A percentile compares a stretch with the other conserved stretches of the same genome.
These are phyloP conservation scores for Sporothrix luriei DNA, from an alignment of 2,329 filamentous ascomycete species.

Conservation along the genomic window DNA sequence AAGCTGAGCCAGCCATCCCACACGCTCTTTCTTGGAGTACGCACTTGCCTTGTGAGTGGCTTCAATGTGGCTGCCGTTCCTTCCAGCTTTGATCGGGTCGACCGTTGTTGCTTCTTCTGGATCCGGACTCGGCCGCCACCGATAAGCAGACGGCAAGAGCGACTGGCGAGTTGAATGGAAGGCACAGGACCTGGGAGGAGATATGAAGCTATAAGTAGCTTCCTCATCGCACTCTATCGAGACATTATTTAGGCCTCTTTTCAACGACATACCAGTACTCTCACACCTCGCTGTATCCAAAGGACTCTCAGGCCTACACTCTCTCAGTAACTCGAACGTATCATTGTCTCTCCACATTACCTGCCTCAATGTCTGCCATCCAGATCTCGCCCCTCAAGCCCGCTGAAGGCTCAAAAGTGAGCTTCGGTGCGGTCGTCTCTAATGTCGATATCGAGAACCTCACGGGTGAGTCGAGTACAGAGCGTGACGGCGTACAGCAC, in stretches of 20 bases:
- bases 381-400: constrained; percentile 31
- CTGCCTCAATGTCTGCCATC: constrained; percentile 36
- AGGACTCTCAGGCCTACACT: background rate
- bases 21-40: too few species aligned
- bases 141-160: constrained; percentile 17
- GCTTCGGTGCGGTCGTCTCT: constrained; percentile 63
- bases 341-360: background rate
- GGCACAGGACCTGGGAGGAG: background rate
- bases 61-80: background rate
- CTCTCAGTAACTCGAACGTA: background rate
- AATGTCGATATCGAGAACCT: constrained; percentile 64
- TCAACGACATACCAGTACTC: background rate
- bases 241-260: background rate
- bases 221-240: background rate
- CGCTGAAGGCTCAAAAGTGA: constrained; percentile 42
- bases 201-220: constrained; percentile 7
- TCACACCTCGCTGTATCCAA: background rate
- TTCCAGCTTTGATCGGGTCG: background rate
- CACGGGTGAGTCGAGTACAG: constrained; percentile 53
- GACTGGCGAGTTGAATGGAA: background rate
- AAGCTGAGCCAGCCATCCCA: constrained; percentile 12
- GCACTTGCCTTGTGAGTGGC: background rate
- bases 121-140: constrained; percentile 30
- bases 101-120: constrained; percentile 5
- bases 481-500: background rate